Evolutionary conservation across 306 rosid species (phyloP), one percentile per base, ranked within the genome.

Genomic region (Sesbania bispinosa): DNA sequence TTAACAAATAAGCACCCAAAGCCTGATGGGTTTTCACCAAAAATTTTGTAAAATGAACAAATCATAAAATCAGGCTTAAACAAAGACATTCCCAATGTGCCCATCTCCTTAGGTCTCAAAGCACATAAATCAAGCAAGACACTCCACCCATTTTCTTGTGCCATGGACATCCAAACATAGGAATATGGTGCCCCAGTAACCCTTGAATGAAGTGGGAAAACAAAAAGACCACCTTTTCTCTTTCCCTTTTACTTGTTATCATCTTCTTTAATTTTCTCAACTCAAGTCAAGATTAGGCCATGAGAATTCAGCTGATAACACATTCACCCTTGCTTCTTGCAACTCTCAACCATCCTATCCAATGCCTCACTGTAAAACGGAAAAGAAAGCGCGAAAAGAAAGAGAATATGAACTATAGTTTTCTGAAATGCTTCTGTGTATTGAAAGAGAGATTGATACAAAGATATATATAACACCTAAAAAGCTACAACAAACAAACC

Each of bases 11-110:
- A 82, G 74, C 98, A 88, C 7, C 88, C 92, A 69, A 93, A 81
- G 0, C 98, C 98, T 2, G 96, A 90, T 6, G 98, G 97, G 64
- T 84, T 85, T 53, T 93, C 83, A 6, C 97, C 97, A 10, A 87
- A 85, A 6, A 93, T 74, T 76, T 85, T 87, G 79, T 77, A 90
- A 62, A 93, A 90, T 1, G 98, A 87, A 59, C 96, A 90, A 21
- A 88, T 58, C 69, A 90, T 76, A 13, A 90, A 88, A 41, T 93
- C 97, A 38, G 98, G 98, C 80, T 83, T 84, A 38, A 90, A 90
- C 8, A 93, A 65, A 19, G 97, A 88, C 59, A 93, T 82, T 23
- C 97, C 97, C 64, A 90, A 75, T 4, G 90, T 88, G 46, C 81
- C 89, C 92, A 83, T 88, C 63, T 87, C 98, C 51, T 90, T 93